A percentile compares a stretch with the other conserved stretches of the same genome.
Conservation (phyloP, 495 filamentous ascomycete genomes). For the Hypoxylon cercidicola region DNA sequence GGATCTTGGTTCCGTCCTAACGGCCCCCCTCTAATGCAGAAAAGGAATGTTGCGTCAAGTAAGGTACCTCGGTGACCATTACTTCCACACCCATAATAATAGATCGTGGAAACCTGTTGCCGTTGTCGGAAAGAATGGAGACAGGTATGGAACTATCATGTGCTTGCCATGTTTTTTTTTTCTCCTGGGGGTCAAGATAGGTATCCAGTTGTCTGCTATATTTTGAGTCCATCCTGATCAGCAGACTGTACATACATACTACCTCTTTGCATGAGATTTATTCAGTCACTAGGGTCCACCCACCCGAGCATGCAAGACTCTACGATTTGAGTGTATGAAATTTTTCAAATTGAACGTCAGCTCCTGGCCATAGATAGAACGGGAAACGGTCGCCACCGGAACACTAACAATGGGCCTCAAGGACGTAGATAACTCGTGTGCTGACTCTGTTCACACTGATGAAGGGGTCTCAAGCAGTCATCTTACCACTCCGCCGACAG, state of each 20-base stretch:
- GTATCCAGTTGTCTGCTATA: conserved; percentile 16
- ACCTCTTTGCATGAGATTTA: conserved; percentile 14
- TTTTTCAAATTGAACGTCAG: conserved; percentile 16
- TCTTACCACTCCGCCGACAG: conserved; percentile 45
- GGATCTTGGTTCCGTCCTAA: conserved; percentile 32
- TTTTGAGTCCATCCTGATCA: conserved; percentile 20
- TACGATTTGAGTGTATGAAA: conserved; percentile 9
- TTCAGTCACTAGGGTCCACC: conserved; percentile 17
- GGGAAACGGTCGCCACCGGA: neutral
- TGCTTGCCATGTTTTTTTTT: conserved; percentile 30
- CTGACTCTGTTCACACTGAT: conserved; percentile 35
- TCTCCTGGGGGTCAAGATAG: conserved; percentile 22
- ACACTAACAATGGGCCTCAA: conserved; percentile 27
- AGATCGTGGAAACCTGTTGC: conserved; percentile 28
- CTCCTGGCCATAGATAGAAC: conserved; percentile 12
- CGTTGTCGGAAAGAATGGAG: conserved; percentile 44
- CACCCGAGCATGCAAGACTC: conserved; percentile 14
- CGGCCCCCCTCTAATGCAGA: conserved; percentile 32
- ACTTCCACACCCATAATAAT: conserved; percentile 25
- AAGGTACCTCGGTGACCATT: conserved; percentile 22
- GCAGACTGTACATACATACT: conserved; percentile 19
- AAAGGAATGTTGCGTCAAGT: conserved; percentile 41
- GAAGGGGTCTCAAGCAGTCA: conserved; percentile 37
- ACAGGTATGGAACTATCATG: conserved; percentile 38
- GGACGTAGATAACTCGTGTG: conserved; percentile 23